Evolutionary conservation across 2,329 filamentous ascomycete species (phyloP).

Genomic region (Beauveria caledonica): DNA sequence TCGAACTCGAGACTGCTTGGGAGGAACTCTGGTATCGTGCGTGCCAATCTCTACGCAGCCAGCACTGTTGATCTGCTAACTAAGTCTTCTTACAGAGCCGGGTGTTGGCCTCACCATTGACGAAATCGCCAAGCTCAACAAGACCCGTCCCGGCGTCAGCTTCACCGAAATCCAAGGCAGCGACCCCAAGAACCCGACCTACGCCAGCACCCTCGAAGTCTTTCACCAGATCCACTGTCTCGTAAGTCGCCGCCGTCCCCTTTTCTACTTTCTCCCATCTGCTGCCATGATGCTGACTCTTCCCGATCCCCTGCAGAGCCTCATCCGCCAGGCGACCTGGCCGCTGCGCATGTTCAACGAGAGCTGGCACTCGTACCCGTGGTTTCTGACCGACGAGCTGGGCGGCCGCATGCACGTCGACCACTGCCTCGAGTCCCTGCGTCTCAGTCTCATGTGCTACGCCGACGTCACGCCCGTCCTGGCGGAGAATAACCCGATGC

Average conservation of each 20-base stretch:
- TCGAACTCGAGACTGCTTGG: conserved; percentile 6
- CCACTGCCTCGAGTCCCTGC: conserved; percentile 15
- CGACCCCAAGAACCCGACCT: conserved; percentile 5
- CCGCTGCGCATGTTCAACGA: conserved; percentile 11
- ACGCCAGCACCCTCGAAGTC: conserved; percentile 13
- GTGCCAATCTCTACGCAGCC: neutral
- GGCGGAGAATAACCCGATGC: neutral
- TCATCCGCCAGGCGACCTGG: conserved; percentile 12
- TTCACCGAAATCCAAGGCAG: conserved; percentile 7
- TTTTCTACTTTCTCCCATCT: neutral
- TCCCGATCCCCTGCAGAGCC: conserved; percentile 1
- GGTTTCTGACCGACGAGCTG: conserved; percentile 10
- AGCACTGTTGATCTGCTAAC: neutral
- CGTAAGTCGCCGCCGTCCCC: neutral
- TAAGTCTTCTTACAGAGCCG: neutral
- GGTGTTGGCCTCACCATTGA: neutral
- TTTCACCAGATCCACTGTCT: conserved; percentile 16
- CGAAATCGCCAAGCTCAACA: conserved; percentile 10
- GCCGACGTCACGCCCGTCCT: conserved; percentile 15
- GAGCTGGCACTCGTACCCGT: conserved; percentile 12
- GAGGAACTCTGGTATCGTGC: conserved; percentile 9
- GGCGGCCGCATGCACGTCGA: conserved; percentile 14
- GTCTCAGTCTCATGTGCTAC: conserved; percentile 15
- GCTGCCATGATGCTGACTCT: neutral
- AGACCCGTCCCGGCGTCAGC: neutral